Evolutionary conservation across 208 protist species (phyloP).

Genomic region (Tetramitus jugosus): DNA sequence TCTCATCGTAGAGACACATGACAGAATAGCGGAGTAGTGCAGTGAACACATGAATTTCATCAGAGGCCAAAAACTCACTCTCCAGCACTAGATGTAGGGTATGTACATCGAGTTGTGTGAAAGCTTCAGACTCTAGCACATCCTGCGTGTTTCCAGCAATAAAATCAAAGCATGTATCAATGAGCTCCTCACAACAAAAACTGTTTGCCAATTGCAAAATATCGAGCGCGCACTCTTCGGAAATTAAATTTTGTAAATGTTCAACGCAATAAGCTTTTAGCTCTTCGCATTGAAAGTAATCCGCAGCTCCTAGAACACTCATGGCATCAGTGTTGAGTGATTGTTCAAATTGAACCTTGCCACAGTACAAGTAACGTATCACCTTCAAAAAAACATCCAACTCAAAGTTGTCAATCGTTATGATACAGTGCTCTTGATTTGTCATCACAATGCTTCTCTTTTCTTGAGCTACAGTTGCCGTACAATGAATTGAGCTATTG

Average conservation of each 20-base stretch:
- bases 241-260: slow-evolving; percentile 10
- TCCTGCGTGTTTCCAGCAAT: neutral
- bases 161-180: slow-evolving; percentile 16
- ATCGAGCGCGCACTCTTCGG: neutral
- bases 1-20: neutral
- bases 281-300: neutral
- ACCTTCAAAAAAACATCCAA: neutral
- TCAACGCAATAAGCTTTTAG: slow-evolving; percentile 1
- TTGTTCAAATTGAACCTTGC: neutral
- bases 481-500: neutral
- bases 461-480: neutral
- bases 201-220: neutral
- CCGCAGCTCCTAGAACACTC: slow-evolving; percentile 8
- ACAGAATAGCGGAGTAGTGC: neutral
- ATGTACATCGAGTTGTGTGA: neutral
- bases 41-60: slow-evolving; percentile 11
- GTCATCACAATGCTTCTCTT: neutral
- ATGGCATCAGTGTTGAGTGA: neutral
- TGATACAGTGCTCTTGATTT: neutral
- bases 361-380: neutral
- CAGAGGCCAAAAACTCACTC: neutral
- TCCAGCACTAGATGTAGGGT: neutral
- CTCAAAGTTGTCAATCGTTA: neutral
- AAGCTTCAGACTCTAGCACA: neutral
- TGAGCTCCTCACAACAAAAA: neutral